phyloP scores from a whole-genome alignment of 768 basidiomycete species.

The Gyrodon lividus region DNA sequence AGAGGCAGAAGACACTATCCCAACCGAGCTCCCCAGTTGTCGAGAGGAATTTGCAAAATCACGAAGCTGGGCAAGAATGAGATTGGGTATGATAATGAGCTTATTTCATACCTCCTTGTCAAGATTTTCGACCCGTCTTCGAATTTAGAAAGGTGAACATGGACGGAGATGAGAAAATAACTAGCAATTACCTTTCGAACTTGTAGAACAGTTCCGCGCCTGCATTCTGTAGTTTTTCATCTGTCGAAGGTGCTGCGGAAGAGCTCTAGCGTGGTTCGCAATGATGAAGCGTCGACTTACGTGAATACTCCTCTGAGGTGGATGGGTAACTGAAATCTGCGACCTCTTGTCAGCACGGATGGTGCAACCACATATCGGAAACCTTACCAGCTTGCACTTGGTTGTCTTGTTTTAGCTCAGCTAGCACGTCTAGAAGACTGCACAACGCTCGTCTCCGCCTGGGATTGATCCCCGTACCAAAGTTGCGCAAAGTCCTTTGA shows the following conservation, averaged over 20 bases:
- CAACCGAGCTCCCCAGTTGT: slow-evolving; percentile 54
- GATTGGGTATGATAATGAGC: not conserved
- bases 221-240: slow-evolving; percentile 47
- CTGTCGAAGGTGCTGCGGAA: slow-evolving; percentile 35
- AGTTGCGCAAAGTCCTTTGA: slow-evolving; percentile 9
- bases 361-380: not conserved
- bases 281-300: slow-evolving; percentile 13
- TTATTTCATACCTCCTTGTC: slow-evolving; percentile 42
- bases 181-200: slow-evolving; percentile 40
- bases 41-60: slow-evolving; percentile 55
- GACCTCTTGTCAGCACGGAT: not conserved
- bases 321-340: slow-evolving; percentile 31
- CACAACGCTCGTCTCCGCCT: slow-evolving; percentile 37
- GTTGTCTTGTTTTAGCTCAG: slow-evolving; percentile 41
- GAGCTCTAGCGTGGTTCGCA: not conserved
- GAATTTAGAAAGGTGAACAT: not conserved
- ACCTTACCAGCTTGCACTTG: slow-evolving; percentile 32
- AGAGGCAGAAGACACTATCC: slow-evolving; percentile 51
- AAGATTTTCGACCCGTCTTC: slow-evolving; percentile 45
- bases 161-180: not conserved
- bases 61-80: slow-evolving; percentile 37
- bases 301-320: slow-evolving; percentile 41
- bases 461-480: slow-evolving; percentile 1
- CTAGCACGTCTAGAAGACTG: slow-evolving; percentile 43
- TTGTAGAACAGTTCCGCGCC: slow-evolving; percentile 44